phyloP scores from a whole-genome alignment of 73 alveolate species.

The Paramecium biaurelia region DNA sequence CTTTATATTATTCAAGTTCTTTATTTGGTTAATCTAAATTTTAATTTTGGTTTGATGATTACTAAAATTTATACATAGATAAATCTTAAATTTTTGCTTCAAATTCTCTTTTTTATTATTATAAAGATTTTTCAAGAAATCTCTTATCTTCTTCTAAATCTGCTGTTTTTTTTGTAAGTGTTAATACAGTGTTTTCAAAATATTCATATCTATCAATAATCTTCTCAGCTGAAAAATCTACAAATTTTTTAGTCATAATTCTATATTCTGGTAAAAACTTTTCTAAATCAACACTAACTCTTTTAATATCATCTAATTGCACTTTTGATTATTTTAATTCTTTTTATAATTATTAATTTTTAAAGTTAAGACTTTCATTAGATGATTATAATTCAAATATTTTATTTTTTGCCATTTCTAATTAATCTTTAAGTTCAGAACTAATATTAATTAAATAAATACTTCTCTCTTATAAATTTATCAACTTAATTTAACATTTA shows the following conservation, averaged over 20 bases:
- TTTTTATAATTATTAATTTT: not conserved
- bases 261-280: conserved; percentile 23
- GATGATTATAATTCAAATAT: conserved; percentile 14
- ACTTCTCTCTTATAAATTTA: conserved; percentile 47
- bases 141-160: conserved; percentile 31
- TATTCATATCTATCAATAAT: conserved; percentile 39
- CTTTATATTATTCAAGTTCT: not conserved
- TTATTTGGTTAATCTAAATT: conserved; percentile 2
- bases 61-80: not conserved
- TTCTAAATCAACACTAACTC: conserved; percentile 12
- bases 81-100: not conserved
- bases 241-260: not conserved
- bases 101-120: not conserved
- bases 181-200: not conserved
- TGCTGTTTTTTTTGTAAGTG: not conserved
- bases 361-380: conserved; percentile 39
- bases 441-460: not conserved
- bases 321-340: not conserved
- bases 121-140: not conserved
- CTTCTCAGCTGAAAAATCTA: not conserved
- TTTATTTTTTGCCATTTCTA: conserved; percentile 25
- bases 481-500: not conserved
- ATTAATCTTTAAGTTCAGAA: not conserved
- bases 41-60: not conserved
- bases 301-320: not conserved